A percentile compares a stretch with the other conserved stretches of the same genome.
Evolutionary conservation across 2,329 filamentous ascomycete species (phyloP).

Genomic region (Lasiodiplodia citricola): DNA sequence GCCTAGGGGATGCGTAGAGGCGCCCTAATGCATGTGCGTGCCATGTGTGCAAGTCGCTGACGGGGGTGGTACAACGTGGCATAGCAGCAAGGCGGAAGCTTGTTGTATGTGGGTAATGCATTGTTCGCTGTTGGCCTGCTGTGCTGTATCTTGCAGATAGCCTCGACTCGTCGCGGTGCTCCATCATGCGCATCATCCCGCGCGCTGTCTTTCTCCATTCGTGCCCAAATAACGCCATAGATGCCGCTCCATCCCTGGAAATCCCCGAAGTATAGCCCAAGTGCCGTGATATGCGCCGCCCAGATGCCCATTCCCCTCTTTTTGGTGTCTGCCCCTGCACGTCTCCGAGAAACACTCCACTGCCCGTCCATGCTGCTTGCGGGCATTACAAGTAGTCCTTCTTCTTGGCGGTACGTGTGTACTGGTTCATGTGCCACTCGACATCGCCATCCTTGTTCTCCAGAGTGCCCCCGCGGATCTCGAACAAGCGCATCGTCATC

Average conservation of each 20-base stretch:
- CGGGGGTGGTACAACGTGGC: constrained; percentile 22
- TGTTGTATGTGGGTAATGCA: constrained; percentile 17
- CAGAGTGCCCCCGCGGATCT: constrained; percentile 87
- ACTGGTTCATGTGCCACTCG: constrained; percentile 96
- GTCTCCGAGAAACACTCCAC: constrained; percentile 10
- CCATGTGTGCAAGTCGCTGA: constrained; percentile 1
- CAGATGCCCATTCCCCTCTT: constrained; percentile 12
- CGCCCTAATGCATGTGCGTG: constrained; percentile 19
- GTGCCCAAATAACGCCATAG: constrained; percentile 20
- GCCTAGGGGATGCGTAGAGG: neutral
- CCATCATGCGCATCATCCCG: constrained; percentile 21
- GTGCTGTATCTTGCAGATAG: constrained; percentile 17
- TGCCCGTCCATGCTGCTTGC: constrained; percentile 12
- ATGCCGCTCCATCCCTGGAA: constrained; percentile 20
- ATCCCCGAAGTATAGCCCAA: neutral
- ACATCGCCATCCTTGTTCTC: constrained; percentile 95
- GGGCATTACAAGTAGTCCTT: constrained; percentile 82
- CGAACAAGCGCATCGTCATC: constrained; percentile 97
- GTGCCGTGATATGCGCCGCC: constrained; percentile 23
- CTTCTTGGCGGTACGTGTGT: constrained; percentile 90
- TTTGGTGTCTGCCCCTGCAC: constrained; percentile 15
- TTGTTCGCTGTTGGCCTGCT: constrained; percentile 14
- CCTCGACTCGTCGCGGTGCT: neutral
- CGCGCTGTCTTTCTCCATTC: constrained; percentile 11
- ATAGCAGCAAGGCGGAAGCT: constrained; percentile 21